Evolutionary conservation across 164 flowering plant species (phyloP).

Genomic region (Nelumbo lutea): DNA sequence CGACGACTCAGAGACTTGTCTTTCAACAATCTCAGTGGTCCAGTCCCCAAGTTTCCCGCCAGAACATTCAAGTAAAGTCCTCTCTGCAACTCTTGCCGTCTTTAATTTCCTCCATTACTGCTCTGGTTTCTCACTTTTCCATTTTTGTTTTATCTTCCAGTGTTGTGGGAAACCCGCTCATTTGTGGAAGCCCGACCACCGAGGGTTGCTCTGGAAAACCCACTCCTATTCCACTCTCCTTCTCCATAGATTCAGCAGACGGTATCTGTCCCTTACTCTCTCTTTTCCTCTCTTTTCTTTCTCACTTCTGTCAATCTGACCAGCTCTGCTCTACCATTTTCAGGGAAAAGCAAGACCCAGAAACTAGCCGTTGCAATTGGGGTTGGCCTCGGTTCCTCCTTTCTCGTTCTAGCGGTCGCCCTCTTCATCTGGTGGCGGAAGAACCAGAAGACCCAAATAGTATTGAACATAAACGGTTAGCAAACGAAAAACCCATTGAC

Average conservation of each 20-base stretch:
- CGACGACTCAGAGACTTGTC: conserved; percentile 70
- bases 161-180: conserved; percentile 65
- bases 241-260: conserved; percentile 41
- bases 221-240: conserved; percentile 35
- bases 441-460: conserved; percentile 29
- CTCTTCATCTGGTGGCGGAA: conserved; percentile 44
- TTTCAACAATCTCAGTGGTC: conserved; percentile 84
- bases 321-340: neutral
- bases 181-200: conserved; percentile 49
- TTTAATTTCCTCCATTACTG: neutral
- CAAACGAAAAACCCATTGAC: neutral
- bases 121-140: neutral
- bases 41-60: conserved; percentile 71
- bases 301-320: neutral
- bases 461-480: conserved; percentile 58
- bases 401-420: conserved; percentile 31
- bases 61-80: conserved; percentile 72
- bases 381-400: conserved; percentile 39
- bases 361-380: conserved; percentile 73
- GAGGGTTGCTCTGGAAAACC: conserved; percentile 59
- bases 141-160: conserved; percentile 23
- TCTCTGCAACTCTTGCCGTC: neutral
- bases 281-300: conserved; percentile 6
- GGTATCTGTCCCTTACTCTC: conserved; percentile 26
- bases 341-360: conserved; percentile 44